phyloP scores from a whole-genome alignment of 208 protist genomes.

The Trypanosoma rangeli region DNA sequence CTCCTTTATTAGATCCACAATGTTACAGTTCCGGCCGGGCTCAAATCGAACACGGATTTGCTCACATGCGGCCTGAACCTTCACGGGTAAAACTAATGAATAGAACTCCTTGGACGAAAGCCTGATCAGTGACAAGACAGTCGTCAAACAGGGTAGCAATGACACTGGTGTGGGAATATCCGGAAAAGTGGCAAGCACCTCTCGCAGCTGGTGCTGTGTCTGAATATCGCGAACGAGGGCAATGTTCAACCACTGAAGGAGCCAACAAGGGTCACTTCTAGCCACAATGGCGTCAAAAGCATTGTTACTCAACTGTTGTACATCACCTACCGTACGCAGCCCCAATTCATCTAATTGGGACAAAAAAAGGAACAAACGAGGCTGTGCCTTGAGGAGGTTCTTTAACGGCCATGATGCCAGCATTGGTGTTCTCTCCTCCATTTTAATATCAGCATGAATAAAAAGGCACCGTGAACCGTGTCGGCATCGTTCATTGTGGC shows the following conservation, averaged over 20 bases:
- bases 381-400: constrained; percentile 5
- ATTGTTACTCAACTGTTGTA: constrained; percentile 69
- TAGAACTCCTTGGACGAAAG: constrained; percentile 50
- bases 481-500: constrained; percentile 61
- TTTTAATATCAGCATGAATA: constrained; percentile 60
- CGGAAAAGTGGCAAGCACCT: constrained; percentile 70
- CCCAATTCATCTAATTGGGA: constrained; percentile 50
- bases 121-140: constrained; percentile 54
- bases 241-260: constrained; percentile 50
- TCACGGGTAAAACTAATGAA: constrained; percentile 39
- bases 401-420: constrained; percentile 34
- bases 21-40: constrained; percentile 55
- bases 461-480: constrained; percentile 74
- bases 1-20: constrained; percentile 63
- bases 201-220: constrained; percentile 37
- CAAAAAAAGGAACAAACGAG: constrained; percentile 43
- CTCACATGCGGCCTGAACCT: constrained; percentile 69
- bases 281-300: constrained; percentile 70
- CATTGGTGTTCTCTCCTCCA: constrained; percentile 16
- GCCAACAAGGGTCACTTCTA: constrained; percentile 41
- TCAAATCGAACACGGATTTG: constrained; percentile 67
- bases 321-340: constrained; percentile 68
- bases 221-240: constrained; percentile 67
- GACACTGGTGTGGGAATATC: constrained; percentile 35
- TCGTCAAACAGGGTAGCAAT: constrained; percentile 40